A percentile compares a stretch with the other conserved stretches of the same genome.
phyloP scores from a whole-genome alignment of 140 eudicot species.

The Senecio squalidus region DNA sequence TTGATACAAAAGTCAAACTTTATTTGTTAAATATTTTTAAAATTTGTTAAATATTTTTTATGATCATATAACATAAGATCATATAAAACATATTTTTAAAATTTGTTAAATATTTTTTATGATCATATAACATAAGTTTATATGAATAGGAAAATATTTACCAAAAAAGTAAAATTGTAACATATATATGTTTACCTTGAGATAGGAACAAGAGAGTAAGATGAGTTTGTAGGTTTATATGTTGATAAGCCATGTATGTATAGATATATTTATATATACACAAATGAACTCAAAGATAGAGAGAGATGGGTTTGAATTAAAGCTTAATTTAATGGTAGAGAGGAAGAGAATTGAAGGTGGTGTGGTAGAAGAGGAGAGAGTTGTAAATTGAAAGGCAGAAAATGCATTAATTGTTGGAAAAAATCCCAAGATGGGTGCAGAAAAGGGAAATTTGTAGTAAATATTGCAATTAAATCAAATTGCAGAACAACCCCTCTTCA shows the following conservation, averaged over 20 bases:
- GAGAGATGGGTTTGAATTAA: slow-evolving; percentile 51
- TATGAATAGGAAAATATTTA: too few species aligned
- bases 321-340: slow-evolving; percentile 62
- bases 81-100: neutral
- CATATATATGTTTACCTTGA: slow-evolving; percentile 2
- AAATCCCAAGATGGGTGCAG: slow-evolving; percentile 48
- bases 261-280: slow-evolving; percentile 40
- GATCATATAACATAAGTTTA: slow-evolving; percentile 9
- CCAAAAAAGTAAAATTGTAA: too few species aligned
- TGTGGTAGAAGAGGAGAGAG: slow-evolving; percentile 51
- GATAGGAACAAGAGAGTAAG: slow-evolving; percentile 29
- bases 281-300: slow-evolving; percentile 28
- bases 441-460: slow-evolving; percentile 54
- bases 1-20: slow-evolving; percentile 19
- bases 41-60: neutral
- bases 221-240: slow-evolving; percentile 39
- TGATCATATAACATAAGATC: slow-evolving; percentile 11
- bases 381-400: slow-evolving; percentile 58
- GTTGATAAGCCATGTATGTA: slow-evolving; percentile 40
- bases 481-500: slow-evolving; percentile 45
- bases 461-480: slow-evolving; percentile 48
- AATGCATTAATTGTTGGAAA: slow-evolving; percentile 56
- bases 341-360: slow-evolving; percentile 45
- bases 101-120: neutral
- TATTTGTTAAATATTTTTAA: neutral